Base-by-base conservation (phyloP, 306 rosid species). In the Quercus aquifolioides region DNA sequence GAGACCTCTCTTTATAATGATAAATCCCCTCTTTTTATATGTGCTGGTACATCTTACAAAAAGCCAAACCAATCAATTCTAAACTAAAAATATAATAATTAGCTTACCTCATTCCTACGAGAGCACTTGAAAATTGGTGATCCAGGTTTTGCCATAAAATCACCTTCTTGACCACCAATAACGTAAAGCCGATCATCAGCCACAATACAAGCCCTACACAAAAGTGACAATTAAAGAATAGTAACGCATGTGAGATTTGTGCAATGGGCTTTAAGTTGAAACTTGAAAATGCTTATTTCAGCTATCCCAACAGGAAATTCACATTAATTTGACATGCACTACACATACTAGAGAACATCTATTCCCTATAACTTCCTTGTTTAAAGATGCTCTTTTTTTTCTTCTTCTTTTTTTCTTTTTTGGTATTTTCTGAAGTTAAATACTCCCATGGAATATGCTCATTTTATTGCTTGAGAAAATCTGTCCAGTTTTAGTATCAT, bases 81-180 rank as follows among this genome's bases (percentile, higher is more conserved):
- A 35, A 35, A 57, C 26, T 26, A 67, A 70, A 5, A 20, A 14
- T 33, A 71, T 43, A 71, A 31, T 49, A 21, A 15, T 31, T 14
- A 14, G 54, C 73, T 52, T 79, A 94, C 99, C 99, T 94, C 97
- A 20, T 46, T 68, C 84, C 99, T 86, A 64, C 99, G 97, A 0
- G 99, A 92, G 81, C 99, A 92, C 85, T 94, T 94, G 87, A 94
- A 94, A 84, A 91, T 92, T 52, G 97, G 97, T 19, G 99, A 94
- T 73, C 97, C 95, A 2, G 97, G 99, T 81, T 94, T 94, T 84
- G 99, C 92, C 97, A 94, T 94, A 80, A 92, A 94, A 83, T 94
- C 99, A 58, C 99, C 99, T 87, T 94, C 99, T 89, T 94, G 99
- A 85, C 99, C 99, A 83, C 99, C 99, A 67, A 94, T 79, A 71